Evolutionary conservation across 257 asterid species (phyloP).

Genomic region (Jasminum sambac): DNA sequence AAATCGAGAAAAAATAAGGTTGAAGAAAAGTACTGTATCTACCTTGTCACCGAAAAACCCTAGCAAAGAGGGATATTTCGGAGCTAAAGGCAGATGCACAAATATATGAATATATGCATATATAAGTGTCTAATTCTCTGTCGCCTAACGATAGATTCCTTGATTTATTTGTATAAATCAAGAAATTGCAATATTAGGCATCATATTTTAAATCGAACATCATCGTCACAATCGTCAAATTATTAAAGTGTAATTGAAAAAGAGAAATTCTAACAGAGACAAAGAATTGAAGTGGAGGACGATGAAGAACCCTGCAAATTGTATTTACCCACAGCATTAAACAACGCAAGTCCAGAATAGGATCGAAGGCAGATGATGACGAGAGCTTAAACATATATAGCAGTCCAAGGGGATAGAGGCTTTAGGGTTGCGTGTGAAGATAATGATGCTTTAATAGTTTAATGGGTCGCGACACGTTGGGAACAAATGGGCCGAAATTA

Average conservation of each 20-base stretch:
- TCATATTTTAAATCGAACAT: background rate
- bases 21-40: background rate
- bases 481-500: background rate
- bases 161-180: background rate
- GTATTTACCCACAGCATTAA: no score
- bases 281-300: no score
- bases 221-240: background rate
- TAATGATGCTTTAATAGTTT: no score
- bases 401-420: background rate
- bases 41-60: conserved; percentile 12
- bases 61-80: background rate
- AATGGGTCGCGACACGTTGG: no score
- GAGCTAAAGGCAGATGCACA: conserved; percentile 3
- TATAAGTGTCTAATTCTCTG: background rate
- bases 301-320: no score
- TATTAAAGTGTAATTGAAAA: no score
- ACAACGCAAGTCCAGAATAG: background rate
- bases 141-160: conserved; percentile 10
- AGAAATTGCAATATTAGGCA: conserved; percentile 7
- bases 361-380: no score
- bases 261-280: background rate
- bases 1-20: background rate
- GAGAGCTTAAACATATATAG: no score
- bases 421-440: background rate
- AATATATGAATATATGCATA: background rate